Base-by-base conservation (phyloP, 2,329 filamentous ascomycete species). In the Calonectria pteridis region DNA sequence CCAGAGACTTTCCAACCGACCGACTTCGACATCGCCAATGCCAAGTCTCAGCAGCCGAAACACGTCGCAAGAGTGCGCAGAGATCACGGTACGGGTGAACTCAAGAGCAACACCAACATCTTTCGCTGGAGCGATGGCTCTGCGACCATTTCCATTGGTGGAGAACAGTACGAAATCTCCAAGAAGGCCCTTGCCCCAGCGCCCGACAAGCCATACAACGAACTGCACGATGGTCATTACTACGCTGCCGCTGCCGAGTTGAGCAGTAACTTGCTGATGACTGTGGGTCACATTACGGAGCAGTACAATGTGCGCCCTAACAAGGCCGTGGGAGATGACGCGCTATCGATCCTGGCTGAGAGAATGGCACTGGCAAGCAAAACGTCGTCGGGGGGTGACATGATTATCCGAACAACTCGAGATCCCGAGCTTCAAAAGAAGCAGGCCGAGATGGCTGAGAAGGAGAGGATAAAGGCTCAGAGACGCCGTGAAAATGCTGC, bases 61-160 rank as follows among this genome's bases (percentile, higher is more conserved):
- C 91, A 91, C 46, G 92, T 93, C 2, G 88, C 94, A 62, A 92
- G 94, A 74, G 94, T 93, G 84, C 91, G 93, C 68, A 91, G 89
- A 79, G 92, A 94, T 72, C 88, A 91, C 13, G 88, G 88, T n/a
- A 93, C 91, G 1, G 89, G 90, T 63, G 86, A 91, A 74, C 87
- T 95, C 16, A 91, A 94, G 81, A 95, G 94, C 81, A 96, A 96
- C 81, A 91, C 94, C 3, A 90, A 93, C 75, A 86, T 96, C 35
- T 91, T 94, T 81, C 90, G 91, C 77, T 96, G 94, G 94, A 95
- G 92, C 74, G 94, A 96, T 80, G 94, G 94, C 33, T 95, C 93
- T 5, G 86, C 94, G 20, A 95, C 94, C 14, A 86, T 96, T 29
- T 91, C 93, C n/a, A 88, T 96, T 29, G 94, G 94, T 18, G 92